Evolutionary conservation across 768 basidiomycete species (phyloP), one percentile per base, ranked within the genome.

Genomic region (Artomyces pyxidatus): DNA sequence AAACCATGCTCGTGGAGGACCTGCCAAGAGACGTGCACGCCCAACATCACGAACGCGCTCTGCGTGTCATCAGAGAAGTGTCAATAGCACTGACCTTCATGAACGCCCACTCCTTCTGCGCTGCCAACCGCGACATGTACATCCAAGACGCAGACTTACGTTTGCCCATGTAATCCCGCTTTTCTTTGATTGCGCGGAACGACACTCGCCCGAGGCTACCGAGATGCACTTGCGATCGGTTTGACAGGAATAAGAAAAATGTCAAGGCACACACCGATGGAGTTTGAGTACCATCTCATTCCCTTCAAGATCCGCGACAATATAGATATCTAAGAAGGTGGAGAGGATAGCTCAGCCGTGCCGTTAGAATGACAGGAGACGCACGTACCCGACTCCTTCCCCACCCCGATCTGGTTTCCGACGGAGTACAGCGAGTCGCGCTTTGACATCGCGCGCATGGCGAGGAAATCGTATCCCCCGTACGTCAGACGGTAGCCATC

Each of bases 101-200:
- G 65, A 98, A 99, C 1, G 90, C 91, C 79, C 84, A 99, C 64
- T 99, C 96, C 63, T 97, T 98, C 69, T 95, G 86, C 8, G 96
- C 96, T 16, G 94, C 86, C 40, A 99, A 68, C 19, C 96, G 79
- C 19, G 91, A 94, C 89, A 99, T 90, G 68, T 97, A 98, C 93
- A 98, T 96, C 96, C 96, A 99, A 16, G 90, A 90, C 1, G 96
- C 95, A 16, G 86, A 89, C 66, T 92, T 92, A 37, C 96, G 79
- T 65, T 93, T 95, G 21, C 94, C 91, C 48, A 99, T 71, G 63
- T 98, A 99, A 62, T 99, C 96, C 51, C 96, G 75, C 62, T 98
- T 98, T 59, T 85, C 77, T 68, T 99, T 99, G 70, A 99, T 92
- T 0, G 91, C 83, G 37, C 96, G 84, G 70, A 99, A 99, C 0